phyloP scores from a whole-genome alignment of 2,329 filamentous ascomycete species.

The Plenodomus lindquistii region DNA sequence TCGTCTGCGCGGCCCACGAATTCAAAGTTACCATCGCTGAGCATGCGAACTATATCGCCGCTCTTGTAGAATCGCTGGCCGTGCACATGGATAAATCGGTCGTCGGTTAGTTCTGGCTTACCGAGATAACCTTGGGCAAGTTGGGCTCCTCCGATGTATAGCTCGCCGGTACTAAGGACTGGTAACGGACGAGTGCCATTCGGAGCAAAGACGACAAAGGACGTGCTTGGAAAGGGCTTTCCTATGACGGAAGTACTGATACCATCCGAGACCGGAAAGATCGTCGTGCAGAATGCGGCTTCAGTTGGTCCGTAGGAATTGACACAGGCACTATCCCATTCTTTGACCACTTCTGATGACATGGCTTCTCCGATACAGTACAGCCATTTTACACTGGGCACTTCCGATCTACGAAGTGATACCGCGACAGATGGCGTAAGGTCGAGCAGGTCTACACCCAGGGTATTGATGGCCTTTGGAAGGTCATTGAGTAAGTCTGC shows the following conservation, averaged over 20 bases:
- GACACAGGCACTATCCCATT: slow-evolving; percentile 47
- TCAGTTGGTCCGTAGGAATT: slow-evolving; percentile 53
- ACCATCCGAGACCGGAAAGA: slow-evolving; percentile 36
- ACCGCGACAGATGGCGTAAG: slow-evolving; percentile 50
- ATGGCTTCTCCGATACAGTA: slow-evolving; percentile 53
- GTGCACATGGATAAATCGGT: slow-evolving; percentile 34
- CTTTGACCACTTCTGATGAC: slow-evolving; percentile 42
- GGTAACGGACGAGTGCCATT: slow-evolving; percentile 39
- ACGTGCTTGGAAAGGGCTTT: slow-evolving; percentile 47
- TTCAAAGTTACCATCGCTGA: slow-evolving; percentile 45
- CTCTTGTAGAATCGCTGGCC: slow-evolving; percentile 44
- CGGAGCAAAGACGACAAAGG: slow-evolving; percentile 43
- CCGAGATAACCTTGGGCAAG: slow-evolving; percentile 51
- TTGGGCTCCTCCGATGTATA: slow-evolving; percentile 53
- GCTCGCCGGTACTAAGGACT: slow-evolving; percentile 48
- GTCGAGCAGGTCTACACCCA: slow-evolving; percentile 46
- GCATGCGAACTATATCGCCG: slow-evolving; percentile 45
- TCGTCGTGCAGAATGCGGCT: slow-evolving; percentile 52
- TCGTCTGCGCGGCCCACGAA: slow-evolving; percentile 46
- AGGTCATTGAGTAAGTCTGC: slow-evolving; percentile 45
- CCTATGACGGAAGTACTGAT: slow-evolving; percentile 47
- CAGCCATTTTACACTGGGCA: slow-evolving; percentile 47
- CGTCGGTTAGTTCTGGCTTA: slow-evolving; percentile 34
- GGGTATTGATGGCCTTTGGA: slow-evolving; percentile 36
- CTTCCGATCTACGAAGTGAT: slow-evolving; percentile 34